phyloP scores from a whole-genome alignment of 495 filamentous ascomycete species.

The Cladorrhinum samala region DNA sequence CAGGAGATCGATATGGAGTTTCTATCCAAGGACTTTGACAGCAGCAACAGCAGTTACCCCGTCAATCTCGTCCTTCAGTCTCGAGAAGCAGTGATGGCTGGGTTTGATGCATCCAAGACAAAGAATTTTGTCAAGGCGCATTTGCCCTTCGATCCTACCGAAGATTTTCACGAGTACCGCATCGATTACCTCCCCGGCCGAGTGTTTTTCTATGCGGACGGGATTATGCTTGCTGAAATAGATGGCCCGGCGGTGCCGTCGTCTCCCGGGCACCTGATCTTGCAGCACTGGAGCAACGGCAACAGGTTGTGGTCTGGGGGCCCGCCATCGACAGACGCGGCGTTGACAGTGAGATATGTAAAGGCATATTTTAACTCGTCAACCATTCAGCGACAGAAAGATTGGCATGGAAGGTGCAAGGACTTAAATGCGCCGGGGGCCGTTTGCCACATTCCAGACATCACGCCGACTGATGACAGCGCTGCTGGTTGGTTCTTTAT shows the following conservation, averaged over 20 bases:
- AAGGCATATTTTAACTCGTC: slow-evolving; percentile 77
- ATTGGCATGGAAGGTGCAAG: slow-evolving; percentile 45
- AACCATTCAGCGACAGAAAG: slow-evolving; percentile 30
- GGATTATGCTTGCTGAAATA: slow-evolving; percentile 48
- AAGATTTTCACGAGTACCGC: slow-evolving; percentile 65
- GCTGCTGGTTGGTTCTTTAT: slow-evolving; percentile 55
- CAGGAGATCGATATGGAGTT: slow-evolving; percentile 79
- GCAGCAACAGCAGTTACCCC: slow-evolving; percentile 39
- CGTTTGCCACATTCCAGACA: slow-evolving; percentile 56
- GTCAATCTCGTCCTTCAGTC: slow-evolving; percentile 72
- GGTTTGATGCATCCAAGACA: slow-evolving; percentile 52
- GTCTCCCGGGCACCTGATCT: slow-evolving; percentile 54
- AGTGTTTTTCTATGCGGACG: slow-evolving; percentile 63
- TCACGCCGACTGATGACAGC: slow-evolving; percentile 33
- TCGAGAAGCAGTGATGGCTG: slow-evolving; percentile 42
- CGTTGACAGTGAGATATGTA: slow-evolving; percentile 56
- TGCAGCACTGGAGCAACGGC: slow-evolving; percentile 77
- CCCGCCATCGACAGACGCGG: slow-evolving; percentile 55
- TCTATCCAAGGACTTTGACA: slow-evolving; percentile 54
- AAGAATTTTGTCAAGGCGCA: slow-evolving; percentile 46
- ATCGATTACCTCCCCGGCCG: slow-evolving; percentile 60
- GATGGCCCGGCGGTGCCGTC: slow-evolving; percentile 48
- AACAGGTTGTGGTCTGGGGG: slow-evolving; percentile 61
- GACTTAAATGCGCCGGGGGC: slow-evolving; percentile 32
- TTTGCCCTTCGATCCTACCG: slow-evolving; percentile 57